Percentiles rank a stretch among this genome's conserved stretches.
These are phyloP conservation scores for Caloboletus inedulis DNA, from an alignment of 1,284 basidiomycete species.

Conservation along the genomic window DNA sequence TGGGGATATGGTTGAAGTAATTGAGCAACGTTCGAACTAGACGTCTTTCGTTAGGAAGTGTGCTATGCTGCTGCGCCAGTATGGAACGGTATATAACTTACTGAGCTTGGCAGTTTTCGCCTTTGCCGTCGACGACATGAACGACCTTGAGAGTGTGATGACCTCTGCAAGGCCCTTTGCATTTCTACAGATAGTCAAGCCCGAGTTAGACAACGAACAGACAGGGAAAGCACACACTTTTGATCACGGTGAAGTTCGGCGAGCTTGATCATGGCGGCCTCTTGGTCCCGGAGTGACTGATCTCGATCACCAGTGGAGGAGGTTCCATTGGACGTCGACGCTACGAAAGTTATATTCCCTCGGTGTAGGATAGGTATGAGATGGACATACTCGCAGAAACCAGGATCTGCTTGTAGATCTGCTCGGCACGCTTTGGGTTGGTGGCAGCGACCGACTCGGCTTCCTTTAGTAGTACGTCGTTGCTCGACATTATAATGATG, in stretches of 20 bases:
- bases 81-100: conserved; percentile 38
- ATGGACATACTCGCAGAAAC: conserved; percentile 33
- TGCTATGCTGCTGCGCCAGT: background rate
- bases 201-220: background rate
- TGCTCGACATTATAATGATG: conserved; percentile 31
- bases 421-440: conserved; percentile 54
- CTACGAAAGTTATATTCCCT: conserved; percentile 16
- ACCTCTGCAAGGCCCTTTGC: conserved; percentile 83
- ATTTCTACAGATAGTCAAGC: conserved; percentile 52
- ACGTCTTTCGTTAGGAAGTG: background rate
- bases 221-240: conserved; percentile 50
- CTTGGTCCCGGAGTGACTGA: conserved; percentile 74
- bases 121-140: conserved; percentile 95
- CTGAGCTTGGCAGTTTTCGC: conserved; percentile 98
- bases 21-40: conserved; percentile 90
- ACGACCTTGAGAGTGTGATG: conserved; percentile 81
- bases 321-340: conserved; percentile 24
- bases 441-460: conserved; percentile 43
- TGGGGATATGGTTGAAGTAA: conserved; percentile 78
- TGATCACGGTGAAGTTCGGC: conserved; percentile 87
- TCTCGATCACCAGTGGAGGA: conserved; percentile 43
- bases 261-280: conserved; percentile 82
- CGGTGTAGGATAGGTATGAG: background rate
- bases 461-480: conserved; percentile 49
- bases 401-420: conserved; percentile 69